Percentiles rank a stretch among this genome's conserved stretches.
Conservation (phyloP, 2,329 filamentous ascomycete species). For the Fusarium robinianum region DNA sequence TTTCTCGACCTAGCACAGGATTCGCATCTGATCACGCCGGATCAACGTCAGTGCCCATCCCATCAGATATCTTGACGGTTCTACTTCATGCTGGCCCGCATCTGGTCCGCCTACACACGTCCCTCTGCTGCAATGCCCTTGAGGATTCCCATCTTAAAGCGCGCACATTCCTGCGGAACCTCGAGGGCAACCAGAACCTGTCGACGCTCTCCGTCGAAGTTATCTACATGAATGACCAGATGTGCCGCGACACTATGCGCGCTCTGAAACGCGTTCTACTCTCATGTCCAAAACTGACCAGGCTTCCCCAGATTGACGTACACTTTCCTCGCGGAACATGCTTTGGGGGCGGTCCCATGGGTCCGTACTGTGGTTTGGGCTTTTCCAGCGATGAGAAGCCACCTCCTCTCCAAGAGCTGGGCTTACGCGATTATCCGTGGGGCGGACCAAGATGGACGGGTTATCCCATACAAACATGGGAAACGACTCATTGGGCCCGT, state of each 20-base stretch:
- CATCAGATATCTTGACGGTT: not conserved
- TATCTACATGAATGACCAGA: constrained; percentile 1
- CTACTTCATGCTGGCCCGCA: not conserved
- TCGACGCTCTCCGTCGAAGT: constrained; percentile 1
- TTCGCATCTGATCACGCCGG: not conserved
- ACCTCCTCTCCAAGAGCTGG: constrained; percentile 4
- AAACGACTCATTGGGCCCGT: not conserved
- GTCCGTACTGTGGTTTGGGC: constrained; percentile 1
- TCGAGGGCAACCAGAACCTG: constrained; percentile 7
- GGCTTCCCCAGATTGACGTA: constrained; percentile 2
- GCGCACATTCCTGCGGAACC: not conserved
- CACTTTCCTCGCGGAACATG: constrained; percentile 2
- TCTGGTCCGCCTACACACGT: constrained; percentile 5
- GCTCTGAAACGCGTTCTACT: constrained; percentile 2
- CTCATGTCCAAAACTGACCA: constrained; percentile 5
- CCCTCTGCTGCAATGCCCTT: constrained; percentile 1
- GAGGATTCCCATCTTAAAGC: constrained; percentile 7
- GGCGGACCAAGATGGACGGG: not conserved
- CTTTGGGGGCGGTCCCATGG: not conserved
- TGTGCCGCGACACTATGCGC: constrained; percentile 4
- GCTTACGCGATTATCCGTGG: constrained; percentile 2
- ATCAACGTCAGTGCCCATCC: not conserved
- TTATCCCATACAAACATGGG: not conserved
- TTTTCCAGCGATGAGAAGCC: constrained; percentile 6
- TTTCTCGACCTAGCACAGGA: not conserved